Conservation (phyloP, 352 stramenopile genomes). For the Phytophthora aleatoria region DNA sequence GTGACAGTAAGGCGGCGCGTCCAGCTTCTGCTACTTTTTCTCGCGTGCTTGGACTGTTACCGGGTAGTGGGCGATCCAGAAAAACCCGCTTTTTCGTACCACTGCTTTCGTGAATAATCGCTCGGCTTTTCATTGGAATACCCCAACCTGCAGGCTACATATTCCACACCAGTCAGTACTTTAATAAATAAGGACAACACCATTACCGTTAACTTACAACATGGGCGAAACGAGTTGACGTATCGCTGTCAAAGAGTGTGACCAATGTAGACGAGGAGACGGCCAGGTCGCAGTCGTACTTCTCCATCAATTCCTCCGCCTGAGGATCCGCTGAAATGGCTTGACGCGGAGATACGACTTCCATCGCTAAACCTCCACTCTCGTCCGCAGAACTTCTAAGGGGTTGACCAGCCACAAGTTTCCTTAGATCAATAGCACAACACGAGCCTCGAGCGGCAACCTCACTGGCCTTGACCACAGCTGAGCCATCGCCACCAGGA, state of each 20-base stretch:
- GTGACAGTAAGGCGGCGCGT: conserved; percentile 28
- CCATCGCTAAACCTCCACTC: conserved; percentile 12
- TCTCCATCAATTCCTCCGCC: conserved; percentile 64
- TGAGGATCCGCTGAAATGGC: conserved; percentile 64
- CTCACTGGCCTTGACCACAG: conserved; percentile 45
- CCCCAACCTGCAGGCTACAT: conserved; percentile 48
- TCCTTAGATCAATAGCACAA: conserved; percentile 21
- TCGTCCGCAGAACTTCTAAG: conserved; percentile 18
- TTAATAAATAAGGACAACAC: neutral
- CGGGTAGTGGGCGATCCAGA: conserved; percentile 53
- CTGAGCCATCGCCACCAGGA: neutral
- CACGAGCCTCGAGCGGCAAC: conserved; percentile 40
- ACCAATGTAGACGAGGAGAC: conserved; percentile 73
- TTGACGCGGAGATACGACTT: conserved; percentile 25
- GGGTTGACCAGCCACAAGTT: conserved; percentile 15
- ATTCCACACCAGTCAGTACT: conserved; percentile 6
- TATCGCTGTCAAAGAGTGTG: conserved; percentile 70
- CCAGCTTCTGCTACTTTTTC: conserved; percentile 40
- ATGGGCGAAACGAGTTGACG: conserved; percentile 31
- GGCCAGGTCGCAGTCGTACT: conserved; percentile 71
- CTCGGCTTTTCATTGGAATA: conserved; percentile 63
- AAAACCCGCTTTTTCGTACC: conserved; percentile 56
- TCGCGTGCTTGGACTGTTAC: conserved; percentile 31
- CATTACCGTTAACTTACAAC: conserved; percentile 18
- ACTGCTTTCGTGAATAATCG: conserved; percentile 31